Base-by-base conservation (phyloP, 208 protist genomes). In the Spongospora subterranea region DNA sequence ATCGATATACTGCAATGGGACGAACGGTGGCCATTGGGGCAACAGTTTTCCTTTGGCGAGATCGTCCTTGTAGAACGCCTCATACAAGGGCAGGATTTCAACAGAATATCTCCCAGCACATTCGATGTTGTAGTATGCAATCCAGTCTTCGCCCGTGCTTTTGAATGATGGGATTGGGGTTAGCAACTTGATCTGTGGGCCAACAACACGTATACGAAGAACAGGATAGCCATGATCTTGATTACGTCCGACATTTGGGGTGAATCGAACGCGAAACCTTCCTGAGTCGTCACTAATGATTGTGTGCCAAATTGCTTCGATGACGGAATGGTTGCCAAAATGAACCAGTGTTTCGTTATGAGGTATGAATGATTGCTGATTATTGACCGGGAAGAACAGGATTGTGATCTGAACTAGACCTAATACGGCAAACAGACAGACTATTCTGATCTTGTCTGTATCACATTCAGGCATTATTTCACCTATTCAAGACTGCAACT, bases 21-120 rank as follows among this genome's bases (percentile, higher is more conserved):
- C n/a, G n/a, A 39, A 82, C 6, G 71, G 71, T n/a, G 71, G 71
- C 71, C 71, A 82, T 82, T 82, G 71, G 6, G 71, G 35, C 17
- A 82, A 17, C 17, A 82, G 6, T n/a, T 82, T 35, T 35, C 71
- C 71, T 6, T 35, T 6, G n/a, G n/a, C 40, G 71, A 82, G 6
- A 43, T 82, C 71, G 17, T 82, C 71, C 6, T 82, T n/a, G 71
- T 45, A 35, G n/a, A 82, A 82, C 6, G 6, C 71, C 35, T 35
- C 40, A n/a, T 40, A 82, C 71, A 82, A n/a, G 35, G 71, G 71
- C 71, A 35, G 6, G n/a, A 82, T 43, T n/a, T 82, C 71, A n/a
- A 82, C 40, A 35, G n/a, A 17, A 43, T 82, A 82, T n/a, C 71
- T 82, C 17, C 71, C 71, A 43, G 40, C 35, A n/a, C 71, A 82